These are phyloP conservation scores for Penicillium vulpinum DNA, from an alignment of 2,329 filamentous ascomycete species.

Conservation along the genomic window DNA sequence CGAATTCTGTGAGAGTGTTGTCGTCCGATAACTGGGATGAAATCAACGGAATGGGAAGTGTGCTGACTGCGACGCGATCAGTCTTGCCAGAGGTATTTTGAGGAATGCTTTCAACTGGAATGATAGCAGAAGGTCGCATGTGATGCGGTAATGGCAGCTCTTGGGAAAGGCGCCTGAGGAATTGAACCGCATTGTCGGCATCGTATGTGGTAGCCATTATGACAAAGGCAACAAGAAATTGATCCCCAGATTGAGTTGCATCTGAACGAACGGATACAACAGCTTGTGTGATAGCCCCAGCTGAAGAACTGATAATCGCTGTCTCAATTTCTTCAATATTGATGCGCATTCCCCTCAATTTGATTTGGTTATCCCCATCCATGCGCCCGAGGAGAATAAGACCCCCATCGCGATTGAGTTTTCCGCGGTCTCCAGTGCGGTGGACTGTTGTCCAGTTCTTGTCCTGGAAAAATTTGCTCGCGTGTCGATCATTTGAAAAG, in stretches of 20 bases:
- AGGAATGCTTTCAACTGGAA: constrained; percentile 30
- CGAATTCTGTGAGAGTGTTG: constrained; percentile 3
- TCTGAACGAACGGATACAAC: constrained; percentile 15
- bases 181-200: background rate
- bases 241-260: background rate
- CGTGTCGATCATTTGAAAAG: constrained; percentile 13
- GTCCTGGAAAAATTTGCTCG: constrained; percentile 10
- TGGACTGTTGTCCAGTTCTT: constrained; percentile 15
- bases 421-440: constrained; percentile 17
- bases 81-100: constrained; percentile 32
- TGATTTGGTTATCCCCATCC: constrained; percentile 31
- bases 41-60: constrained; percentile 7
- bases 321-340: constrained; percentile 52
- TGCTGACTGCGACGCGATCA: constrained; percentile 21
- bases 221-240: constrained; percentile 19
- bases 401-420: constrained; percentile 23
- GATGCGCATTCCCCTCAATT: constrained; percentile 39
- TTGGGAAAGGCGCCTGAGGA: constrained; percentile 30
- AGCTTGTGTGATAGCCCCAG: constrained; percentile 17
- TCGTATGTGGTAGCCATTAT: background rate
- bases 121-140: constrained; percentile 37
- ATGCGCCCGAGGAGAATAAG: constrained; percentile 33
- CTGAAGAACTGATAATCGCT: constrained; percentile 28
- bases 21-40: background rate
- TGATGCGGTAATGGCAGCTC: constrained; percentile 37